A percentile compares a stretch with the other conserved stretches of the same genome.
Evolutionary conservation across 148 eudicot species (phyloP).

Genomic region (Vaccinium myrtillus): DNA sequence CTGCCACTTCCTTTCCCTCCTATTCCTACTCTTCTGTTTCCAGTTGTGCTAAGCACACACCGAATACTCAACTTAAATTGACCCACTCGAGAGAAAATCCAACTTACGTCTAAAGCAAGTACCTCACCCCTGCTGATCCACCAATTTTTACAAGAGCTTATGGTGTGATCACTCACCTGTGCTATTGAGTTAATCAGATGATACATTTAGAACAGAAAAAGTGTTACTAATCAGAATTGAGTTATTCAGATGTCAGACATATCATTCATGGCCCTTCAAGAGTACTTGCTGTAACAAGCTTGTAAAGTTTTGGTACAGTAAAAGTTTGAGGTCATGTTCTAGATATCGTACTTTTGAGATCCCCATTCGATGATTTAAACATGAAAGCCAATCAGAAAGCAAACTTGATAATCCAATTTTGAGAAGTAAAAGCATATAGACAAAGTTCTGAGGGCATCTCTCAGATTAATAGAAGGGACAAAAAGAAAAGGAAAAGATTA

Average conservation of each 20-base stretch:
- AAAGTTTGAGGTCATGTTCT: neutral
- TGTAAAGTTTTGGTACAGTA: neutral
- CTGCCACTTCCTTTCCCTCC: too few species aligned
- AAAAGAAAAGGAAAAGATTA: constrained; percentile 10
- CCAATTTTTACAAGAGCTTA: neutral
- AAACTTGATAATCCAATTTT: neutral
- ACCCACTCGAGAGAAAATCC: neutral
- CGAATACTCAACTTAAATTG: neutral
- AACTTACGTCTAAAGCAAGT: neutral
- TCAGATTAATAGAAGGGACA: neutral
- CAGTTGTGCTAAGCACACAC: neutral
- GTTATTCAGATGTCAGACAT: neutral
- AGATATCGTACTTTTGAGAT: neutral
- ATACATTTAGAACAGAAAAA: neutral
- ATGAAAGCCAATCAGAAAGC: neutral
- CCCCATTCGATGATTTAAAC: neutral
- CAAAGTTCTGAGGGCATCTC: neutral
- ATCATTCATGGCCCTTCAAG: neutral
- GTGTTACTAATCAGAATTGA: neutral
- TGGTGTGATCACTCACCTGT: neutral
- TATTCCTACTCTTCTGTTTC: neutral
- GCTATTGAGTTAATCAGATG: neutral
- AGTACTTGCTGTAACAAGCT: neutral
- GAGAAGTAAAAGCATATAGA: neutral
- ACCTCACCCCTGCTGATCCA: neutral